Base-by-base conservation (phyloP, 2,329 filamentous ascomycete genomes). In the Cladosporium sphaerospermum region DNA sequence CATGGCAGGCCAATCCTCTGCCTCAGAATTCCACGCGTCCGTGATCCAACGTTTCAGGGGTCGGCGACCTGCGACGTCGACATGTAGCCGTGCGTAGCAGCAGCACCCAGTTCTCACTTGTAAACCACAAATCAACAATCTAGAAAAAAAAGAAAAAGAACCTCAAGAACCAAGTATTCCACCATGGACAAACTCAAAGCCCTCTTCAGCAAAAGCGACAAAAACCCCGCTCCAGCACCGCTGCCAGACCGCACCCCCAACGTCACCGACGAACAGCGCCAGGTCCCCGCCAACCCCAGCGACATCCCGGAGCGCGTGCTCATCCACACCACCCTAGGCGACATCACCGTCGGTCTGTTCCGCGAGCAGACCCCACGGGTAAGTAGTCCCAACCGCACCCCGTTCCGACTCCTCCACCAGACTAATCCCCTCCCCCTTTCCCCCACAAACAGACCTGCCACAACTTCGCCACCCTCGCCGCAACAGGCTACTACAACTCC, bases 401-500 rank as follows among this genome's bases (percentile, higher is more conserved):
- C n/a, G n/a, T 5, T 8, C 36, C 36, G n/a, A 39, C n/a, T 4
- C 36, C 5, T 28, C 23, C 23, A 28, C 23, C 16, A 18, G 16
- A 37, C 11, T 6, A 37, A 34, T 34, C 9, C 33, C 33, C 33
- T 34, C 33, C 33, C 11, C 36, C 14, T 6, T 37, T 14, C 36
- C 36, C n/a, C n/a, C n/a, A 14, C 13, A n/a, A 39, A 39, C 87
- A 92, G 71, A 96, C 93, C 0, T 86, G 90, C 58, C 67, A 89
- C 84, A 95, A 95, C 75, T 95, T 95, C 73, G 83, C 93, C 61
- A 88, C 88, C 52, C 84, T 93, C 58, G 90, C 86, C 75, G 88
- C 87, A 48, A 89, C 86, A 8, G 78, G 77, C 52, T 87, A 88
- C 77, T 99, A 89, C 82, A 96, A 96, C 78, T 80, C 88, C 62